Base-by-base conservation (phyloP, 148 eudicot species). In the Nepenthes gracilis region DNA sequence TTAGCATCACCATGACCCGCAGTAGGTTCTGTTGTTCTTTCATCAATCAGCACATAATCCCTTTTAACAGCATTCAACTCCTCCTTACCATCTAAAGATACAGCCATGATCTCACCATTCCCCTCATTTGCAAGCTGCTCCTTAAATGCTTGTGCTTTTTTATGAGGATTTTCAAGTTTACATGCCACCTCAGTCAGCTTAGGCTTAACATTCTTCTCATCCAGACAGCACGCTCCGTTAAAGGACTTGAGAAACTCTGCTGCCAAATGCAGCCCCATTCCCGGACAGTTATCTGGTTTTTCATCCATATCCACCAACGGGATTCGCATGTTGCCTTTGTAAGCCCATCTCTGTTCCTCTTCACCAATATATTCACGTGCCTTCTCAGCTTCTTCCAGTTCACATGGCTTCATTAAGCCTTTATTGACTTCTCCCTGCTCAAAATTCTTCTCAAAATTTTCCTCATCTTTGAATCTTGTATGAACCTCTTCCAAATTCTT, bases 11-110 rank as follows among this genome's bases (percentile, higher is more conserved):
- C 70, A 57, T 63, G 60, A 67, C 62, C 65, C 23, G 23, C 23
- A 57, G 51, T 64, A 67, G 52, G 37, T 47, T 71, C 64, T 61
- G 51, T 62, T 43, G 43, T 63, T 66, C 38, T 55, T 63, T 61
- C 75, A 69, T 74, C 53, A 49, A 49, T 6, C 2, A 10, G n/a
- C n/a, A 62, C 52, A 58, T 82, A 68, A 23, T 60, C 54, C 2
- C 40, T 63, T 60, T 69, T 72, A 67, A 40, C 72, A 11, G 70
- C 66, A 56, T 70, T 68, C 60, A 64, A 4, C 63, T 69, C 67
- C 62, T 43, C 61, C 49, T 59, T 61, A 66, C 60, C 64, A 43
- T 23, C 23, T 23, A 23, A 23, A 23, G 62, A 8, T 57, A 64
- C 72, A 58, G 67, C 8, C 35, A 36, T 48, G 13, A 64, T 32